phyloP scores from a whole-genome alignment of 805 yeast genomes.

The Saccharomycopsis microspora region DNA sequence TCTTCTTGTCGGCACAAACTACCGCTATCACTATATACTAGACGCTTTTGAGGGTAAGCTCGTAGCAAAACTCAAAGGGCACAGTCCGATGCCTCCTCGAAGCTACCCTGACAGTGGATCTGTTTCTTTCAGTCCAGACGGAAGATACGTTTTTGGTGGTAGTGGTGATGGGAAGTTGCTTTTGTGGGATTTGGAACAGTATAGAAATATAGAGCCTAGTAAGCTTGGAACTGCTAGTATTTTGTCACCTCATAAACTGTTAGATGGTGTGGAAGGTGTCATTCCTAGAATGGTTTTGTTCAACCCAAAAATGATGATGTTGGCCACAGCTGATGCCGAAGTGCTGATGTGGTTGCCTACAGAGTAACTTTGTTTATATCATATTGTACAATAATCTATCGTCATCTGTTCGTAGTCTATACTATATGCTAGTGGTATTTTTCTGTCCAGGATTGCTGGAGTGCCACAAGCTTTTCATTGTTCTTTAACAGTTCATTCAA shows the following conservation, averaged over 20 bases:
- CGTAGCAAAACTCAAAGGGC: conserved; percentile 36
- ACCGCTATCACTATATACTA: conserved; percentile 39
- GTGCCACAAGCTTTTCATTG: background rate
- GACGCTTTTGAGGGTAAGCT: conserved; percentile 61
- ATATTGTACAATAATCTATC: no score
- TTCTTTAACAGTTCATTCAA: background rate
- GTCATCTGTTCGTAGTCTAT: no score
- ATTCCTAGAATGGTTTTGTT: conserved; percentile 39
- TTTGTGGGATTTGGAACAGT: conserved; percentile 37
- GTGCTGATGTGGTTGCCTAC: conserved; percentile 33
- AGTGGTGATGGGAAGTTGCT: conserved; percentile 23
- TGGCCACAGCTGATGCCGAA: conserved; percentile 56
- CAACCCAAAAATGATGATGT: conserved; percentile 47
- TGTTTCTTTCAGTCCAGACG: conserved; percentile 57
- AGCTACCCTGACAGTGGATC: conserved; percentile 41
- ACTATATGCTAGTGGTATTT: background rate
- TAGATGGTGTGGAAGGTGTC: conserved; percentile 21
- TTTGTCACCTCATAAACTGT: conserved; percentile 17
- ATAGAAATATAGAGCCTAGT: conserved; percentile 19
- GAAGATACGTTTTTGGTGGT: conserved; percentile 49
- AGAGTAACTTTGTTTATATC: no score
- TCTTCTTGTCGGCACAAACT: conserved; percentile 41
- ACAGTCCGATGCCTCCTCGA: conserved; percentile 31
- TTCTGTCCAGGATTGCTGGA: background rate
- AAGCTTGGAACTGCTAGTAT: background rate